Evolutionary conservation across 73 alveolate species (phyloP), one percentile per base, ranked within the genome.

Genomic region (Paramecium caudatum): DNA sequence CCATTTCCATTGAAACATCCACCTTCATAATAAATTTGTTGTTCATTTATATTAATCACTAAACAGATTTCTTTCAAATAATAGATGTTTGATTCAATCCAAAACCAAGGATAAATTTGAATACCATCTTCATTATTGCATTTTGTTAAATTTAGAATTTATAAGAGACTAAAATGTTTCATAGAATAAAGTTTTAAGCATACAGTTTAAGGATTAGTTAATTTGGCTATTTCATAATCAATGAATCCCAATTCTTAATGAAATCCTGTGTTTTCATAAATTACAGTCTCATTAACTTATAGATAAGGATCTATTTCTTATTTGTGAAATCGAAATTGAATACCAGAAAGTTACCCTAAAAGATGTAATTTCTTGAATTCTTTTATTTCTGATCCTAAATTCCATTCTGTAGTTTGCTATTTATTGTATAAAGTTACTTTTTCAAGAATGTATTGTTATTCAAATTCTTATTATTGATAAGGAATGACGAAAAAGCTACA

Each of bases 381-480:
- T 55, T 55, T 0, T 15, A 27, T 4, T 27, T 19, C 30, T 5
- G 30, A 55, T 27, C 30, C 80, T 27, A 55, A 43, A 27, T 55
- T 43, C 80, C 80, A 55, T 27, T 55, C 80, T 8, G 80, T 27
- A 2, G 80, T 55, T 55, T 55, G 46, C 80, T 55, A 55, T 12
- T 5, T 15, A 21, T 15, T 21, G 23, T 13, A 21, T 8, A 23
- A 55, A 5, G 0, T 19, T 55, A 55, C 80, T 55, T 55, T 55
- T 55, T 55, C 80, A 55, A 55, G 23, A 9, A 55, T 55, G 80
- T 55, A 55, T 55, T 55, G 12, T 55, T 55, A 21, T 55, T 55
- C 80, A 27, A 55, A 55, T 55, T 55, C 80, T 55, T 55, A 23
- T 12, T 55, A 55, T 10, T 55, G 30, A 15, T 55, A 55, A 27